phyloP scores from a whole-genome alignment of 192 early-diverging fungal genomes.

The Dissophora globulifera region DNA sequence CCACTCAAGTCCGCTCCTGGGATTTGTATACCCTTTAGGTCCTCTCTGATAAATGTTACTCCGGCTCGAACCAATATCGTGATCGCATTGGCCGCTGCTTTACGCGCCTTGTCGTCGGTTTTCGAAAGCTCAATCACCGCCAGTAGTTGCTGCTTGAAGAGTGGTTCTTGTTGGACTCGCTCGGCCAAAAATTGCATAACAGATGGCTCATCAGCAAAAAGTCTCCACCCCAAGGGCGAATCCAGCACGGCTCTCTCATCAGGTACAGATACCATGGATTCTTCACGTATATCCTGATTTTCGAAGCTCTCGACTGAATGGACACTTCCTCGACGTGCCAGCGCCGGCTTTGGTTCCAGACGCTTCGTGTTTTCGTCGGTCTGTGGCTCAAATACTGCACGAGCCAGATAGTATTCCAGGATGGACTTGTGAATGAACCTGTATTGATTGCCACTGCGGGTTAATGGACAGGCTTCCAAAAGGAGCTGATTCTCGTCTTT shows the following conservation, averaged over 20 bases:
- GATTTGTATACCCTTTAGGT: constrained; percentile 6
- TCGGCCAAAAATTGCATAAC: background rate
- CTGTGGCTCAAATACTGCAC: constrained; percentile 3
- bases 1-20: constrained; percentile 13
- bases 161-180: background rate
- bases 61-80: constrained; percentile 6
- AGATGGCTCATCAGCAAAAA: background rate
- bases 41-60: background rate
- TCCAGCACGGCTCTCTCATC: no score
- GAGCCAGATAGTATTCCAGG: constrained; percentile 8
- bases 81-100: constrained; percentile 8
- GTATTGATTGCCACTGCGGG: background rate
- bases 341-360: background rate
- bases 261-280: no score
- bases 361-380: background rate
- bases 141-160: constrained; percentile 1
- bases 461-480: constrained; percentile 1
- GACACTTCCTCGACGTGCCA: background rate
- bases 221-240: background rate
- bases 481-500: background rate
- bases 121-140: background rate
- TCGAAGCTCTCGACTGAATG: background rate
- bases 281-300: background rate
- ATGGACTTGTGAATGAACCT: constrained; percentile 14
- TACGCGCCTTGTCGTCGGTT: background rate